Evolutionary conservation across 2,329 filamentous ascomycete species (phyloP), one percentile per base, ranked within the genome.

Genomic region (Westerdykella sp.): DNA sequence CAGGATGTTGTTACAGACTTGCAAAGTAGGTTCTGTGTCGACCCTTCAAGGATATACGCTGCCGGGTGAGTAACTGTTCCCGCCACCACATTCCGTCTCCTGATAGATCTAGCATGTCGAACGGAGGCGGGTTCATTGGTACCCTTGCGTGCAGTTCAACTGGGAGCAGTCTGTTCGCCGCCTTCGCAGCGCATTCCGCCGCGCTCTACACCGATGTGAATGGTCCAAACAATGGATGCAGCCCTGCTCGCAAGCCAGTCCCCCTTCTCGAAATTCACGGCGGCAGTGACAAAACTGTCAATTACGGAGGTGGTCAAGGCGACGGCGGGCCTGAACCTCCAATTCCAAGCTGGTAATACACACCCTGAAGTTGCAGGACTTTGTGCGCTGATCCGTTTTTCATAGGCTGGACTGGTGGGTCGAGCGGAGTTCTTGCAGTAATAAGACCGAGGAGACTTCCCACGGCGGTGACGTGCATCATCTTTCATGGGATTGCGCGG

Each of bases 191-290:
- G 1, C 68, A 65, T 4, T 72, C 72, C 1, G 72, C 72, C 0
- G 60, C 73, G 0, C 74, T 70, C 52, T 75, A 75, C 48, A 72
- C 67, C 1, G 68, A 72, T 22, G 36, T 55, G 21, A 63, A 69
- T 50, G 55, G 65, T 14, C 65, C 69, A 2, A 45, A 53, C 13
- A 55, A 63, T 12, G 62, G 72, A n/a, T 75, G 71, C 57, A 55
- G 48, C 2, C 64, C 70, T 0, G 58, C 59, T 16, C 65, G 61
- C 37, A 49, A 41, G 0, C 66, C 67, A 1, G 44, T 76, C 3
- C 73, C 74, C 1, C 62, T 78, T 9, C 55, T 78, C 7, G 71
- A 74, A 34, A 71, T 77, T 41, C 75, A 78, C 52, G 75, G 75
- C n/a, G 68, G 66, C 2, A 15, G 50, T 2, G 76, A 78, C 53